phyloP scores from a whole-genome alignment of 306 rosid genomes.

The Luffa acutangula region DNA sequence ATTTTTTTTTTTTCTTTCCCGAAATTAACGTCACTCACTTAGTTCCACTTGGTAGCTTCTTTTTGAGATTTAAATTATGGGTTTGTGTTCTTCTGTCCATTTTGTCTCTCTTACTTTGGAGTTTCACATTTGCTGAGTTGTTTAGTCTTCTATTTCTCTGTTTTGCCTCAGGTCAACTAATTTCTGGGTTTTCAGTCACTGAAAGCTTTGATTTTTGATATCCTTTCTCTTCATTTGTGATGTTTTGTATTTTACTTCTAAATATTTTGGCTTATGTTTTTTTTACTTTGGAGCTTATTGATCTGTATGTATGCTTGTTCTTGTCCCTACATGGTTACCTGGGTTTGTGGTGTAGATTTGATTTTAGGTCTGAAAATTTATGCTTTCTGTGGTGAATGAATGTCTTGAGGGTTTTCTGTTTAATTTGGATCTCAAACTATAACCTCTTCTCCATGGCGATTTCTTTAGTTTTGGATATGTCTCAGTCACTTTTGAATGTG shows the following conservation, averaged over 20 bases:
- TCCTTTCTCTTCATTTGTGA: background rate
- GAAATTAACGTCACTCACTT: background rate
- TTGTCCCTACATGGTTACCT: background rate
- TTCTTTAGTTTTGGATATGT: background rate
- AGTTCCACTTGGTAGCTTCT: background rate
- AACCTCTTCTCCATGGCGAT: background rate
- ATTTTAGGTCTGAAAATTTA: constrained; percentile 1
- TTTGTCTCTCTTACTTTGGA: background rate
- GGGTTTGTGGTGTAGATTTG: background rate
- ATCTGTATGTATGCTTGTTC: constrained; percentile 1
- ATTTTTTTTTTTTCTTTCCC: background rate
- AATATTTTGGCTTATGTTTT: background rate
- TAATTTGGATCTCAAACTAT: constrained; percentile 2
- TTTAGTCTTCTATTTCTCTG: constrained; percentile 3
- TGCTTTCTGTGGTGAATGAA: background rate
- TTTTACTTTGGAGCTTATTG: background rate
- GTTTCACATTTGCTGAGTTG: constrained; percentile 10
- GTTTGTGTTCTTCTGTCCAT: background rate
- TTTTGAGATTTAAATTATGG: background rate
- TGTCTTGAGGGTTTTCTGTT: background rate
- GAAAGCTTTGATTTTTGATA: background rate
- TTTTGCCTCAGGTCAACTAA: background rate
- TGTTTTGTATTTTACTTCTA: background rate
- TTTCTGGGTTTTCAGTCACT: background rate
- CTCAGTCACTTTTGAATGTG: background rate